A percentile compares a stretch with the other conserved stretches of the same genome.
These are phyloP conservation scores for Alternaria ethzedia DNA, from an alignment of 2,329 filamentous ascomycete species.

Conservation along the genomic window DNA sequence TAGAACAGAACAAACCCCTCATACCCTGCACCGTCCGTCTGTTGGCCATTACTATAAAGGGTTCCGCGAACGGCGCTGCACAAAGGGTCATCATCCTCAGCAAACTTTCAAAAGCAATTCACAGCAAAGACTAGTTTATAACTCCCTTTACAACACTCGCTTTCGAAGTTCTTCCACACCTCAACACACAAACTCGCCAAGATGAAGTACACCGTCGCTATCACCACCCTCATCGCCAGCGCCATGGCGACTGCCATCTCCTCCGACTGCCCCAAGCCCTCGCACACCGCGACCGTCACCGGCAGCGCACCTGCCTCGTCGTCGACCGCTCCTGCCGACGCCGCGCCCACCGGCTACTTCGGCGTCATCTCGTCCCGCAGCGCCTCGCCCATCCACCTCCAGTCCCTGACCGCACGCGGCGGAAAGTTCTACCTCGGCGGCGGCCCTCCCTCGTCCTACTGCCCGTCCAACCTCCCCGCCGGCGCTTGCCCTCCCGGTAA, in stretches of 20 bases:
- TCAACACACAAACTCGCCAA: conserved; percentile 14
- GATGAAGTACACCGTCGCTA: conserved; percentile 44
- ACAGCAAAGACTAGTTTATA: neutral
- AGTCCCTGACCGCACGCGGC: conserved; percentile 55
- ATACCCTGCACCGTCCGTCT: neutral
- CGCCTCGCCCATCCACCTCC: conserved; percentile 58
- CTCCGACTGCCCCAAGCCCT: conserved; percentile 20
- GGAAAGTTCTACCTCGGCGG: conserved; percentile 59
- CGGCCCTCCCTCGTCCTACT: conserved; percentile 54
- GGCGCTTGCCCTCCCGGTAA: conserved; percentile 57
- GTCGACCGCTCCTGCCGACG: neutral
- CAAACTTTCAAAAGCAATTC: neutral
- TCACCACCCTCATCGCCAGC: conserved; percentile 6
- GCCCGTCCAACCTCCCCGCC: conserved; percentile 49
- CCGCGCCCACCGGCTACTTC: conserved; percentile 43
- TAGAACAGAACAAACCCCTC: neutral
- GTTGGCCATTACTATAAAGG: neutral
- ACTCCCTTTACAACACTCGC: neutral
- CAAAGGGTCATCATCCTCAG: neutral
- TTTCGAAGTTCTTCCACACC: neutral
- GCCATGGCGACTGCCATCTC: neutral
- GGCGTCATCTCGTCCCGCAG: conserved; percentile 54
- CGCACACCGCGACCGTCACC: conserved; percentile 34
- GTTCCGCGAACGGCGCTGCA: neutral
- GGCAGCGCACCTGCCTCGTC: conserved; percentile 5